phyloP scores from a whole-genome alignment of 2,329 filamentous ascomycete genomes.

The Penicillium sclerotiorum region DNA sequence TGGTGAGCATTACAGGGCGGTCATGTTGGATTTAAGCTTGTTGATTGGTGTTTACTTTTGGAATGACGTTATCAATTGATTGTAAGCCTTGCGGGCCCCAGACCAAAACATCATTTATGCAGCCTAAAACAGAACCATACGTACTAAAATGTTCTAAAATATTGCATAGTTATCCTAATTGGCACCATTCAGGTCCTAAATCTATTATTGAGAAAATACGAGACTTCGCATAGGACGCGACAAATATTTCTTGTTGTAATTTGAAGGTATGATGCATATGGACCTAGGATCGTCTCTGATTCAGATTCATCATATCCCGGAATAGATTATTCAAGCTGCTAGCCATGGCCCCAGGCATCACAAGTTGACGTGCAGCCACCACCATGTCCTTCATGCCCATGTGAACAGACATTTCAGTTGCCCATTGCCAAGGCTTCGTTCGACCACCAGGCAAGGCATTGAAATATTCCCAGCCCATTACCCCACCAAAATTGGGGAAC shows the following conservation, averaged over 20 bases:
- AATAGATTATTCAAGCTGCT: constrained; percentile 34
- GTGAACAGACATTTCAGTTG: constrained; percentile 63
- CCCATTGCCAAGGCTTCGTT: constrained; percentile 75
- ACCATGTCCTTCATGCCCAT: constrained; percentile 47
- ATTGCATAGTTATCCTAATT: too few relatives aligned
- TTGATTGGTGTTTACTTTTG: constrained; percentile 13
- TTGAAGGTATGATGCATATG: too few relatives aligned
- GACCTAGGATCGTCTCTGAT: constrained; percentile 11
- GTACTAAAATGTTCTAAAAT: too few relatives aligned
- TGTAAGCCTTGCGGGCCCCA: neutral
- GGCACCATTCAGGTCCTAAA: too few relatives aligned
- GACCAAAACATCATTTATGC: neutral
- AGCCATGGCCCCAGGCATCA: constrained; percentile 32
- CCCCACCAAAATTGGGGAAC: constrained; percentile 75
- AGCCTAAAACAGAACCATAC: neutral
- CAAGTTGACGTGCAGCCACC: constrained; percentile 34
- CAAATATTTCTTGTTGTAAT: too few relatives aligned
- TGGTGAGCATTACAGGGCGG: neutral
- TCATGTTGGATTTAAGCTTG: constrained; percentile 10
- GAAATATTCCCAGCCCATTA: constrained; percentile 97
- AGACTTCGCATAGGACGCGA: too few relatives aligned
- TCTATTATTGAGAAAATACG: too few relatives aligned
- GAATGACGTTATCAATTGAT: constrained; percentile 19
- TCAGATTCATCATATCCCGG: constrained; percentile 32
- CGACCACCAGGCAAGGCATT: constrained; percentile 71